Base-by-base conservation (phyloP, 768 basidiomycete species). In the Russula lepida region DNA sequence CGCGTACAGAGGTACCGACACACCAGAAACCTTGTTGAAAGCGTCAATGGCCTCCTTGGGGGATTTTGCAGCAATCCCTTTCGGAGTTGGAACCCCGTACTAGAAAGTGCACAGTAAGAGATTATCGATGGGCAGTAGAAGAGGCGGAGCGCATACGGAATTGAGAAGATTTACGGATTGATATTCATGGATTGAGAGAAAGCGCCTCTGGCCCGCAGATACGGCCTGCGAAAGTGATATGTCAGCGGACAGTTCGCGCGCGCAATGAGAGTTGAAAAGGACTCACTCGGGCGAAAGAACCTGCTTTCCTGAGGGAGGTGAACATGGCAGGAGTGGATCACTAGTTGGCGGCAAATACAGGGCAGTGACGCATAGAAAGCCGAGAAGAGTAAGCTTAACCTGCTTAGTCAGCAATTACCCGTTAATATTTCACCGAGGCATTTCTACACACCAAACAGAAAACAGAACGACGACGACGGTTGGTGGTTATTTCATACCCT, bases 171-270 rank as follows among this genome's bases (percentile, higher is more conserved):
- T 86, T 74, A 98, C 89, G 47, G 94, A 95, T 74, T 98, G 95
- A 77, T 97, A 92, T 77, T 99, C 97, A 76, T 99, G 97, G 69
- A 99, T 94, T 27, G 93, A 95, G 69, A 98, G 84, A 73, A 85
- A 89, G 66, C 94, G 90, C 77, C 81, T 89, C 82, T 95, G 93
- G 71, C 85, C 82, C 69, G 84, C 83, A 82, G 83, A 85, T 68
- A 78, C 81, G 72, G 78, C 75, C 88, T 89, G 68, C 32, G 62
- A 49, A 56, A 44, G 56, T 30, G 17, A 11, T 6, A 21, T 8
- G n/a, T 25, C n/a, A 25, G 28, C 13, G 5, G 6, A 17, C 49
- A n/a, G 37, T 53, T 12, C 74, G 32, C 17, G 8, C 9, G 25
- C 28, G 12, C 9, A 25, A 28, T 0, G 37, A 19, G 12, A n/a